Percentiles rank a stretch among this genome's conserved stretches.
These are phyloP conservation scores for Leccinum ochraceum DNA, from an alignment of 768 basidiomycete species.

Conservation along the genomic window DNA sequence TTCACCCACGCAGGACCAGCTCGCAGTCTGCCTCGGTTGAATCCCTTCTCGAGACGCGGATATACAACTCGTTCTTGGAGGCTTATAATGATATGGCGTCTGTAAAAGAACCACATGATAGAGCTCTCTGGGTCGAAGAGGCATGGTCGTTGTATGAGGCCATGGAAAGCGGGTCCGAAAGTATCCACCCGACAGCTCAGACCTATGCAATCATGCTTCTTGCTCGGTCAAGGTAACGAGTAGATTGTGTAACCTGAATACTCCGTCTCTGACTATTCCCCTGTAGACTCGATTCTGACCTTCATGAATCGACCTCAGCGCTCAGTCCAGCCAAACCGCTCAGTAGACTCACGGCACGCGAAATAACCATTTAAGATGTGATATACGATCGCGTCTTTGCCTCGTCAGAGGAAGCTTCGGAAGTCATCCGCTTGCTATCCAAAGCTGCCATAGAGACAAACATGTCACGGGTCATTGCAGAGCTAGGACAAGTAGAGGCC, in stretches of 20 bases:
- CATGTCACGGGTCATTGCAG: constrained; percentile 48
- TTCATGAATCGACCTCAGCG: constrained; percentile 18
- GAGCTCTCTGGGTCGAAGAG: constrained; percentile 60
- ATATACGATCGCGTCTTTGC: constrained; percentile 58
- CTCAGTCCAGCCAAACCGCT: constrained; percentile 38
- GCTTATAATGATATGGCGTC: constrained; percentile 64
- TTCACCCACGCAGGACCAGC: constrained; percentile 62
- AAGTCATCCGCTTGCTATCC: constrained; percentile 57
- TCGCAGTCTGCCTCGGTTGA: constrained; percentile 49
- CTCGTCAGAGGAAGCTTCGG: constrained; percentile 54
- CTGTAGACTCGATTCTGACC: constrained; percentile 41
- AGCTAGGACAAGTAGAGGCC: constrained; percentile 56
- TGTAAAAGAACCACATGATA: constrained; percentile 43
- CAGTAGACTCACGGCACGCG: constrained; percentile 45
- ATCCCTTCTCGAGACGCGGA: constrained; percentile 45
- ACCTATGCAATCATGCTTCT: constrained; percentile 74
- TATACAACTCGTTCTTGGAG: constrained; percentile 68
- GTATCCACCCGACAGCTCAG: constrained; percentile 48
- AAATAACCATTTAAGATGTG: constrained; percentile 51
- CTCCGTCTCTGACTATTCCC: constrained; percentile 35
- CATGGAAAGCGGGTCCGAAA: constrained; percentile 53
- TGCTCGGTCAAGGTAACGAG: constrained; percentile 52
- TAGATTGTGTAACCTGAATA: constrained; percentile 23
- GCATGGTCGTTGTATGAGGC: constrained; percentile 59
- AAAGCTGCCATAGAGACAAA: constrained; percentile 59